These are phyloP conservation scores for Coniophora puteana DNA, from an alignment of 1,284 basidiomycete genomes.

Conservation along the genomic window DNA sequence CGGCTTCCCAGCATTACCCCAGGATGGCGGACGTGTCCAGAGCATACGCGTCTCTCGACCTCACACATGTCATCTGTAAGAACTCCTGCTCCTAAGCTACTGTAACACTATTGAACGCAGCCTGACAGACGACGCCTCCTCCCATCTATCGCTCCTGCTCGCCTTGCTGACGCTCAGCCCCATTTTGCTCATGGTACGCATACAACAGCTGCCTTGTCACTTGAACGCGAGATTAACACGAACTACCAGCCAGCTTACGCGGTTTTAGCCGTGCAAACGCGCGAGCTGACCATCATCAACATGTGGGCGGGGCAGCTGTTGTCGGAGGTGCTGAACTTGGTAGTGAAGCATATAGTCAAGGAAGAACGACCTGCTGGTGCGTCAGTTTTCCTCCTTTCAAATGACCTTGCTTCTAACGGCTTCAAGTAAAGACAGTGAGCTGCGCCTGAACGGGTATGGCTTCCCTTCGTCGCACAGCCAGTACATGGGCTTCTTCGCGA, in stretches of 20 bases:
- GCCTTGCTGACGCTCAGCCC: conserved; percentile 74
- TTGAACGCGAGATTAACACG: conserved; percentile 7
- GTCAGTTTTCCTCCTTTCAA: conserved; percentile 17
- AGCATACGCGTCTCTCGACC: conserved; percentile 46
- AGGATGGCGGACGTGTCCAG: conserved; percentile 13
- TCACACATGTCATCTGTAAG: conserved; percentile 69
- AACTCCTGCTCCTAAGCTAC: conserved; percentile 2
- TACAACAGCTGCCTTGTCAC: background rate
- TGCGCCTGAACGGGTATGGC: conserved; percentile 62
- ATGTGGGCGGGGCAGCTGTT: conserved; percentile 82
- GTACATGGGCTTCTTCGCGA: conserved; percentile 84
- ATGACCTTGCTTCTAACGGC: conserved; percentile 3
- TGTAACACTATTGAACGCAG: conserved; percentile 9
- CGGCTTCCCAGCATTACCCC: conserved; percentile 14
- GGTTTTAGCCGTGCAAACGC: conserved; percentile 68
- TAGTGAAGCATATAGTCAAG: conserved; percentile 66
- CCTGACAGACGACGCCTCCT: conserved; percentile 61
- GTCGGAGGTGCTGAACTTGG: conserved; percentile 70
- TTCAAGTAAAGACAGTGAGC: conserved; percentile 10
- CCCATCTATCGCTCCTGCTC: conserved; percentile 54
- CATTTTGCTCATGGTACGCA: conserved; percentile 68
- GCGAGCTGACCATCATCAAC: conserved; percentile 73
- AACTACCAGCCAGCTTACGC: conserved; percentile 69
- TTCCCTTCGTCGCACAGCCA: conserved; percentile 89
- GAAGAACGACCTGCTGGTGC: conserved; percentile 67